A percentile compares a stretch with the other conserved stretches of the same genome.
phyloP scores from a whole-genome alignment of 257 asterid species.

The Handroanthus guayacan region DNA sequence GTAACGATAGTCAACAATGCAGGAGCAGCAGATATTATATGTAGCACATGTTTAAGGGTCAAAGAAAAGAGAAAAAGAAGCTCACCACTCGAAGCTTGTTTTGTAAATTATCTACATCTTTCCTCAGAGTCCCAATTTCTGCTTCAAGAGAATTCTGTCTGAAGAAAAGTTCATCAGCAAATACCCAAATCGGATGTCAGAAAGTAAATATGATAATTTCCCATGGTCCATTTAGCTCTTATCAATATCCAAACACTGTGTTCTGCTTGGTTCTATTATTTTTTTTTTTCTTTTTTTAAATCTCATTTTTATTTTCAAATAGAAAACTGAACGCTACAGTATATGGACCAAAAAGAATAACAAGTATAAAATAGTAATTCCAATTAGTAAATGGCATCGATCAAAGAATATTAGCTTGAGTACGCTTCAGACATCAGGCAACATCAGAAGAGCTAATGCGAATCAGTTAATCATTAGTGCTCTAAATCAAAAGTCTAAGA shows the following conservation, averaged over 20 bases:
- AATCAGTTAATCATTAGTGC: constrained; percentile 7
- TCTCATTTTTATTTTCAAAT: constrained; percentile 5
- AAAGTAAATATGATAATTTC: constrained; percentile 16
- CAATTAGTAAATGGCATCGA: constrained; percentile 6
- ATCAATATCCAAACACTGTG: neutral
- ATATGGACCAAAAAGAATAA: neutral
- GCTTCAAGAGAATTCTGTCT: constrained; percentile 94
- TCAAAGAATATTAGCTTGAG: neutral
- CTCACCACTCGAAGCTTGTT: constrained; percentile 79
- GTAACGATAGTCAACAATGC: constrained; percentile 25
- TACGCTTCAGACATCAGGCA: constrained; percentile 16
- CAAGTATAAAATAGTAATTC: neutral
- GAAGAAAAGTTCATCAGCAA: constrained; percentile 61
- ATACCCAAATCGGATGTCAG: constrained; percentile 26
- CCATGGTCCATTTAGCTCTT: constrained; percentile 15
- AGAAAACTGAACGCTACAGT: neutral
- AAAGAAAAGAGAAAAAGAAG: constrained; percentile 26
- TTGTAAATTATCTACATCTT: constrained; percentile 64
- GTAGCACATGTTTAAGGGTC: constrained; percentile 18
- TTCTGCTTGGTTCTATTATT: constrained; percentile 15
- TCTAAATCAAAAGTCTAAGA: neutral
- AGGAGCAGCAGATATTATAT: constrained; percentile 19
- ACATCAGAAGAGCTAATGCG: constrained; percentile 16
- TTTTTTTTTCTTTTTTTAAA: no score
- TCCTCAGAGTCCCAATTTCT: constrained; percentile 75